Conservation (phyloP, 140 eudicot species). For the Erigeron philadelphicus region DNA sequence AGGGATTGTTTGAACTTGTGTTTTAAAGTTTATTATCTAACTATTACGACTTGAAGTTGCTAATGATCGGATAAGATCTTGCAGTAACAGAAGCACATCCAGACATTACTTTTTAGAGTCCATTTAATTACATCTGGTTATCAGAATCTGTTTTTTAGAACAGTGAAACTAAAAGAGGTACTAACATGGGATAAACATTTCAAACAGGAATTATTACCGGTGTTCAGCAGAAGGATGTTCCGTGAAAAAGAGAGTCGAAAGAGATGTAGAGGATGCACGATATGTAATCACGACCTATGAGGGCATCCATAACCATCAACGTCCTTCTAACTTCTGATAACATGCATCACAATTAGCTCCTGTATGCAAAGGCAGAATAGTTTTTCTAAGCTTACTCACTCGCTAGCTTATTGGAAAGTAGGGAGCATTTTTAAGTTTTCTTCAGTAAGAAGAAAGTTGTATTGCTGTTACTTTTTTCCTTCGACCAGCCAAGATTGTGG, state of each 20-base stretch:
- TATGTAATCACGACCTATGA: constrained; percentile 73
- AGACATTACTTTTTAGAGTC: too few relatives aligned
- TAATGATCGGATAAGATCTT: neutral
- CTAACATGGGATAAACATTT: constrained; percentile 3
- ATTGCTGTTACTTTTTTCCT: constrained; percentile 11
- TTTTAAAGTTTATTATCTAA: neutral
- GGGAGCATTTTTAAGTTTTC: constrained; percentile 5
- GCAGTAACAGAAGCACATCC: neutral
- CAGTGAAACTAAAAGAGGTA: neutral
- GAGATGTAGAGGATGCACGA: constrained; percentile 55
- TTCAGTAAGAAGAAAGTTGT: neutral
- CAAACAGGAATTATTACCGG: constrained; percentile 61
- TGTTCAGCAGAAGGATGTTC: constrained; percentile 64
- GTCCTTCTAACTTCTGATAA: constrained; percentile 23
- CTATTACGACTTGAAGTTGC: too few relatives aligned
- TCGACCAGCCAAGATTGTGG: constrained; percentile 8
- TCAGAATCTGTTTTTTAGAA: neutral
- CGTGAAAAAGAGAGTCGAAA: constrained; percentile 70
- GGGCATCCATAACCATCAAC: constrained; percentile 56
- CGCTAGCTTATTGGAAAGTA: neutral
- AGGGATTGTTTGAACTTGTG: neutral
- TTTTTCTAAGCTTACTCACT: neutral
- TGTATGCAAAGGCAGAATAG: constrained; percentile 6
- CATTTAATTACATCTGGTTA: too few relatives aligned
- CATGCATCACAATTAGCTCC: neutral